A percentile compares a stretch with the other conserved stretches of the same genome.
Evolutionary conservation across 192 early-diverging fungal species (phyloP).

Genomic region (Phycomyces nitens): DNA sequence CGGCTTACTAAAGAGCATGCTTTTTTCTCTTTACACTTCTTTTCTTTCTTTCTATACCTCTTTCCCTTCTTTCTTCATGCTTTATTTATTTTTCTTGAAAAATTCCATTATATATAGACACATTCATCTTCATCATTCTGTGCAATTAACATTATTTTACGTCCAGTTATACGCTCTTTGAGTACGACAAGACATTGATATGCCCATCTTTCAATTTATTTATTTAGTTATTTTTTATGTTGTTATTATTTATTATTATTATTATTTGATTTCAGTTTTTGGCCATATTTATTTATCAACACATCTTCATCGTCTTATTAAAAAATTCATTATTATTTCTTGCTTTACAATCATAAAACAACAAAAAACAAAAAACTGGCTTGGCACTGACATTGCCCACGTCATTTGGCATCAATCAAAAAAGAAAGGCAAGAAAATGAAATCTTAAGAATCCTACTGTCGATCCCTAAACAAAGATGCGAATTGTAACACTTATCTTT

Average conservation of each 20-base stretch:
- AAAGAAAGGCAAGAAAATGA: too few relatives aligned
- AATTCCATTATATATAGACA: slow-evolving; percentile 1
- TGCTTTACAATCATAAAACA: not conserved
- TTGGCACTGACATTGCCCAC: not conserved
- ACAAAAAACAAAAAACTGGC: not conserved
- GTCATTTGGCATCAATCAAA: not conserved
- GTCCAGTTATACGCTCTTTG: not conserved
- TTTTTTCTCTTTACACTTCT: not conserved
- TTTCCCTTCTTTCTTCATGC: slow-evolving; percentile 7
- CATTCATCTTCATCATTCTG: not conserved
- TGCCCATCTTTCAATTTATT: too few relatives aligned
- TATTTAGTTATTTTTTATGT: not conserved
- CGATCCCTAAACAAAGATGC: too few relatives aligned
- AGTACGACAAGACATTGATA: too few relatives aligned
- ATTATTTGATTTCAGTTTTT: not conserved
- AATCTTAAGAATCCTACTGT: too few relatives aligned
- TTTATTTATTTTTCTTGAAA: slow-evolving; percentile 4
- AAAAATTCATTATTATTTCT: not conserved
- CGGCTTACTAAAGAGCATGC: slow-evolving; percentile 1
- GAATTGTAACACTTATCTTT: not conserved
- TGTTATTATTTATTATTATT: not conserved
- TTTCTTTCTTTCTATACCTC: not conserved
- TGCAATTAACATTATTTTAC: not conserved
- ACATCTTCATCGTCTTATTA: not conserved
- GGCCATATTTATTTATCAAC: not conserved